Base-by-base conservation (phyloP, 495 filamentous ascomycete genomes). In the Neurospora sp. region DNA sequence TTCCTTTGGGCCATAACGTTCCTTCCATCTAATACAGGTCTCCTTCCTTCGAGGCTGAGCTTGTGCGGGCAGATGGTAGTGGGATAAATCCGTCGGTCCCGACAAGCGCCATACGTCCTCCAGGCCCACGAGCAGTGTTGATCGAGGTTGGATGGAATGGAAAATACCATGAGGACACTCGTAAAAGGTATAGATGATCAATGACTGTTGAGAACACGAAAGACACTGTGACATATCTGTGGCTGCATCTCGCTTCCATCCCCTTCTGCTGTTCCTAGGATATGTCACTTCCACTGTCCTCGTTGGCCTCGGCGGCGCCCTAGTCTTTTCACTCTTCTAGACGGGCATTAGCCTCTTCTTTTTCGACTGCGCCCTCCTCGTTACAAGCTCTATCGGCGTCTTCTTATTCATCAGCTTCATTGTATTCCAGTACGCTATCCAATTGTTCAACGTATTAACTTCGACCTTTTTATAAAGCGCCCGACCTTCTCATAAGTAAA, bases 261-360 rank as follows among this genome's bases (percentile, higher is more conserved):
- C 91, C 15, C 39, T 92, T 71, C 78, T 86, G 39, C 80, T 93
- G 54, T 93, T 93, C 84, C 36, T 85, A 71, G 77, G 86, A 75
- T 91, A 92, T 82, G 80, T 83, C 74, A 73, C 87, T 42, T 85
- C 85, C 73, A 83, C 88, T 62, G 76, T 89, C 78, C 74, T 87
- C 76, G 85, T 91, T 80, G 84, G 87, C 36, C 71, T 89, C 43
- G 74, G 88, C 75, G 84, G 82, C 48, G 87, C 87, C 59, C 71
- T 92, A 8, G 71, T 90, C 73, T 90, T 92, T 82, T 86, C 86
- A 9, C 83, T 89, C 70, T 88, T 90, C 80, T 89, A 87, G 83
- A 84, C 87, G 72, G 87, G 89, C 70, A 74, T 91, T 69, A 90
- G 88, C n/a, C 82, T 90, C 34, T 76, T 91, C 70, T 75, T 93